Conservation (phyloP, 768 basidiomycete genomes). For the Vishniacozyma victoriae region DNA sequence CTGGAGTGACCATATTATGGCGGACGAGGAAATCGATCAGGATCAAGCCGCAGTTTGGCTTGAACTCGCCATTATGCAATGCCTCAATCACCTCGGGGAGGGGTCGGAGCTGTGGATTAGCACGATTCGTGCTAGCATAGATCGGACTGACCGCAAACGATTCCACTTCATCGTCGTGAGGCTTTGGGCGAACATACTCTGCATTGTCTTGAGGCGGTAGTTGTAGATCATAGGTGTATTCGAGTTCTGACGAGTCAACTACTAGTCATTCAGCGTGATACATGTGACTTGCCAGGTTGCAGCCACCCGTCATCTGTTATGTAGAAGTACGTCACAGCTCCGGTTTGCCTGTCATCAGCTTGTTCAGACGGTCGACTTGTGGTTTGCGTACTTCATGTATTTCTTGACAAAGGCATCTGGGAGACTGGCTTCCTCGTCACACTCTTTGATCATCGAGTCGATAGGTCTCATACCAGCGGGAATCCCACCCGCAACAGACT, state of each 20-base stretch:
- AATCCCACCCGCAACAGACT: slow-evolving; percentile 71
- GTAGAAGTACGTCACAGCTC: slow-evolving; percentile 76
- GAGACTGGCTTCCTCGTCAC: slow-evolving; percentile 87
- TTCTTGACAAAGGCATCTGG: slow-evolving; percentile 59
- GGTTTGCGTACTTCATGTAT: slow-evolving; percentile 50
- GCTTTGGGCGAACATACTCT: slow-evolving; percentile 59
- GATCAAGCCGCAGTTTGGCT: slow-evolving; percentile 84
- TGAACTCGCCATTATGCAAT: slow-evolving; percentile 71
- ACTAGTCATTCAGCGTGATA: slow-evolving; percentile 23
- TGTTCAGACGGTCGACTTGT: not conserved
- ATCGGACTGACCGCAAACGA: slow-evolving; percentile 67
- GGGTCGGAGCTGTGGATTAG: slow-evolving; percentile 58
- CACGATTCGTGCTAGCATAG: too few species aligned
- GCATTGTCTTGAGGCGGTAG: slow-evolving; percentile 53
- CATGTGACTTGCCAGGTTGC: slow-evolving; percentile 45
- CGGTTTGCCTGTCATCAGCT: slow-evolving; percentile 49
- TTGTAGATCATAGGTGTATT: slow-evolving; percentile 76
- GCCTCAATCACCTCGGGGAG: slow-evolving; percentile 59
- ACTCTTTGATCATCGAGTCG: slow-evolving; percentile 79
- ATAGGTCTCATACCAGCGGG: slow-evolving; percentile 67
- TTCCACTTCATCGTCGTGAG: slow-evolving; percentile 89
- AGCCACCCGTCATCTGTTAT: slow-evolving; percentile 68
- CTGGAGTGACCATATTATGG: slow-evolving; percentile 75
- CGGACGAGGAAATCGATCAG: slow-evolving; percentile 85
- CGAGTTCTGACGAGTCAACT: slow-evolving; percentile 34